Percentiles rank a stretch among this genome's conserved stretches.
These are phyloP conservation scores for Xylaria sp. DNA, from an alignment of 2,329 filamentous ascomycete species.

Conservation along the genomic window DNA sequence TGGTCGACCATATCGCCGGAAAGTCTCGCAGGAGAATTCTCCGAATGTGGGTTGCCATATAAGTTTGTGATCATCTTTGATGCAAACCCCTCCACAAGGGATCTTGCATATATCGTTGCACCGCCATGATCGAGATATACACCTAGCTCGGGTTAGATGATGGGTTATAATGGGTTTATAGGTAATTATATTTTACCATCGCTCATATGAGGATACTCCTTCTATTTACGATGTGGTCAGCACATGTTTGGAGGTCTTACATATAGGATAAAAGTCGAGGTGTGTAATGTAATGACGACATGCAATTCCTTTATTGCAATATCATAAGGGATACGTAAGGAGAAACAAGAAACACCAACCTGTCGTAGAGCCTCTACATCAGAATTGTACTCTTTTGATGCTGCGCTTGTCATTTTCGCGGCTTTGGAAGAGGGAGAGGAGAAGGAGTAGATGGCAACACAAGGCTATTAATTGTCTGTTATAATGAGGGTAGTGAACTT, in stretches of 20 bases:
- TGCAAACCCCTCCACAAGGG: constrained; percentile 66
- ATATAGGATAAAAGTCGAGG: neutral
- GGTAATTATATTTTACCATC: constrained; percentile 47
- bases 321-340: neutral
- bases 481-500: constrained; percentile 1
- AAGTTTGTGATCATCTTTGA: constrained; percentile 64
- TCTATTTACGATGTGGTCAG: constrained; percentile 37
- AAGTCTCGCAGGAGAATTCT: constrained; percentile 66
- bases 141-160: constrained; percentile 44
- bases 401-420: constrained; percentile 38
- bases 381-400: constrained; percentile 47
- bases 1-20: constrained; percentile 67
- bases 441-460: constrained; percentile 2
- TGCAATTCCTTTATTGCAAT: neutral
- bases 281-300: neutral
- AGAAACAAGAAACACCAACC: constrained; percentile 25
- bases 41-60: constrained; percentile 76
- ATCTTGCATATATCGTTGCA: constrained; percentile 67
- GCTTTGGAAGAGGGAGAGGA: constrained; percentile 3
- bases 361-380: constrained; percentile 52
- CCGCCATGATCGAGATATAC: constrained; percentile 69
- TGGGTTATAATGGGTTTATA: neutral
- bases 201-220: constrained; percentile 57
- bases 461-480: constrained; percentile 8
- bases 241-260: neutral